Percentiles rank a stretch among this genome's conserved stretches.
Conservation (phyloP, 2,329 filamentous ascomycete genomes). For the Diplodia intermedia region DNA sequence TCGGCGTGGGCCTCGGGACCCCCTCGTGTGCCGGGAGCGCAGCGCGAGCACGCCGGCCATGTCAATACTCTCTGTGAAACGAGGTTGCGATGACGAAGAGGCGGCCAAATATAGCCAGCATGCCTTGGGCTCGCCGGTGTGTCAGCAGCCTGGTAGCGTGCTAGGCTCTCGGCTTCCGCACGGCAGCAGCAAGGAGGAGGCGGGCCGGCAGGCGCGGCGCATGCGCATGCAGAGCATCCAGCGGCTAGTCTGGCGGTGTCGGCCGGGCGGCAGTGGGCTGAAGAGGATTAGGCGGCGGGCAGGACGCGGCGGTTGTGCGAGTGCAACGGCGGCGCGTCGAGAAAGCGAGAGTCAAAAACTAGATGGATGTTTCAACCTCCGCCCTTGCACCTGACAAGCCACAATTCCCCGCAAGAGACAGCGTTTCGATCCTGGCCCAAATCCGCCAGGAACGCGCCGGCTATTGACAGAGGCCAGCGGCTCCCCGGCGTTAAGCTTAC, state of each 20-base stretch:
- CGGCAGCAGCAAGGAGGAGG: conserved; percentile 20
- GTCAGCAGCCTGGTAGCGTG: neutral
- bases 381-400: conserved; percentile 8
- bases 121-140: neutral
- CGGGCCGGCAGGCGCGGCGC: neutral
- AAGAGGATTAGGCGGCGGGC: neutral
- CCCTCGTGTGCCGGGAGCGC: no score
- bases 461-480: neutral
- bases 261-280: neutral
- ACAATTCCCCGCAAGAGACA: conserved; percentile 17
- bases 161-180: neutral
- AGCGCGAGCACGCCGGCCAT: no score
- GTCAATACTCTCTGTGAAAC: conserved; percentile 11
- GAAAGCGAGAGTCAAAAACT: neutral
- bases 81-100: conserved; percentile 6
- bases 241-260: conserved; percentile 10
- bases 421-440: neutral
- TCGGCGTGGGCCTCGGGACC: no score
- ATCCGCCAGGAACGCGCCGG: conserved; percentile 6
- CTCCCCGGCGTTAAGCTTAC: conserved; percentile 13
- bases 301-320: conserved; percentile 17
- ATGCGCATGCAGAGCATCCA: neutral
- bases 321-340: conserved; percentile 17
- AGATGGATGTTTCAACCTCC: conserved; percentile 7
- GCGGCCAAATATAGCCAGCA: conserved; percentile 12